Percentiles rank a stretch among this genome's conserved stretches.
Evolutionary conservation across 2,329 filamentous ascomycete genomes (phyloP).

Genomic region (Gnomoniopsis sp.): DNA sequence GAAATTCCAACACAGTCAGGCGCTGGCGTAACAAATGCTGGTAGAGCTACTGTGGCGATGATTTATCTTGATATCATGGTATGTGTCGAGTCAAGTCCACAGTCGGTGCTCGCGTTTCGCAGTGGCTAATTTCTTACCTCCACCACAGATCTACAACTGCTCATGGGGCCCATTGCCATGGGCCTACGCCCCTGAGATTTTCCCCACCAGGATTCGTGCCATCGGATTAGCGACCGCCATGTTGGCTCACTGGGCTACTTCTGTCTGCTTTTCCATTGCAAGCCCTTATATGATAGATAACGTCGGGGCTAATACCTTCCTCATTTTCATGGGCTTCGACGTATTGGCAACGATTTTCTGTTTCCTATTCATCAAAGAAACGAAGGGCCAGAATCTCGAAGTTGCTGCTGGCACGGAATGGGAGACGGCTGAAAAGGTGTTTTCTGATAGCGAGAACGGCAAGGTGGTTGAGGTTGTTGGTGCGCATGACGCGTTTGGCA

Average conservation of each 20-base stretch:
- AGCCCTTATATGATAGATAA: constrained; percentile 9
- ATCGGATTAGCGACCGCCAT: constrained; percentile 39
- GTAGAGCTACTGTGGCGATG: constrained; percentile 12
- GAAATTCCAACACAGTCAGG: constrained; percentile 1
- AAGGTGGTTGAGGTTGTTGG: constrained; percentile 1
- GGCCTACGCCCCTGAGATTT: constrained; percentile 19
- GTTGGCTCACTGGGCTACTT: constrained; percentile 24
- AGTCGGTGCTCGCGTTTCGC: too few relatives aligned
- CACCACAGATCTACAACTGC: constrained; percentile 8
- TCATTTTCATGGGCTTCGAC: constrained; percentile 14
- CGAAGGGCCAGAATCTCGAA: constrained; percentile 12
- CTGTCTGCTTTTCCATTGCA: constrained; percentile 11
- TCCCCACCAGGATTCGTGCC: constrained; percentile 23
- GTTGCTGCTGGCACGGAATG: constrained; percentile 3
- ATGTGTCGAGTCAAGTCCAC: background rate
- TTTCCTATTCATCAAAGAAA: constrained; percentile 10
- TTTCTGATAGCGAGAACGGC: background rate
- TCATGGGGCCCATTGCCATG: constrained; percentile 17
- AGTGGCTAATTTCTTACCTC: too few relatives aligned
- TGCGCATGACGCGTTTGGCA: constrained; percentile 1
- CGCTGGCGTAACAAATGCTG: constrained; percentile 3
- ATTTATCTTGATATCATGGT: constrained; percentile 12
- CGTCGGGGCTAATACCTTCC: constrained; percentile 10
- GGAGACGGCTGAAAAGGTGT: constrained; percentile 2
- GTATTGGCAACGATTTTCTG: constrained; percentile 4